Percentiles rank a stretch among this genome's conserved stretches.
These are phyloP conservation scores for Aspergillus incahuasiensis DNA, from an alignment of 495 filamentous ascomycete species.

Conservation along the genomic window DNA sequence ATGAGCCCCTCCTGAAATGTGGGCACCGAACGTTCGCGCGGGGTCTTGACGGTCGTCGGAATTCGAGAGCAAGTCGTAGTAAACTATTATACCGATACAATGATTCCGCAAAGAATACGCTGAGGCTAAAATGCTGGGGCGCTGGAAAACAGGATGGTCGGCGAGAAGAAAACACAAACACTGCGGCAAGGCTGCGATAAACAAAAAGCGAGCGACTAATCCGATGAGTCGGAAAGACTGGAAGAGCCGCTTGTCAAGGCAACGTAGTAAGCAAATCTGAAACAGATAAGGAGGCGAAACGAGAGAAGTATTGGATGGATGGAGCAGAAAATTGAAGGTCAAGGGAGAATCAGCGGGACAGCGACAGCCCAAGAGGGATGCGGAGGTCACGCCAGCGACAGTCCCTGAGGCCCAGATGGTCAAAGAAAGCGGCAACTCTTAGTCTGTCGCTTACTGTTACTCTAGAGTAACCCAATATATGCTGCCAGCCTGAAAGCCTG, in stretches of 20 bases:
- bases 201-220: conserved; percentile 15
- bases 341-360: background rate
- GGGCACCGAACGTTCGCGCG: background rate
- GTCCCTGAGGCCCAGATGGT: conserved; percentile 5
- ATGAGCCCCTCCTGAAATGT: conserved; percentile 2
- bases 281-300: conserved; percentile 7
- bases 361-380: background rate
- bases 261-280: background rate
- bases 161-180: conserved; percentile 5
- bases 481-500: background rate
- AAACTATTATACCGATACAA: background rate
- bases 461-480: background rate
- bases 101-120: background rate
- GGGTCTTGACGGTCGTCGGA: background rate
- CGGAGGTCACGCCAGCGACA: conserved; percentile 5
- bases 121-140: background rate
- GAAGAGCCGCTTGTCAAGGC: conserved; percentile 1
- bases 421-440: conserved; percentile 5
- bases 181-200: background rate
- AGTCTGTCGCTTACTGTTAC: background rate
- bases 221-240: background rate
- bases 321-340: background rate
- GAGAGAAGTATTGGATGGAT: background rate
- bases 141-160: conserved; percentile 9
- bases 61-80: background rate